Base-by-base conservation (phyloP, 2,329 filamentous ascomycete species). In the Colletotrichum scovillei region DNA sequence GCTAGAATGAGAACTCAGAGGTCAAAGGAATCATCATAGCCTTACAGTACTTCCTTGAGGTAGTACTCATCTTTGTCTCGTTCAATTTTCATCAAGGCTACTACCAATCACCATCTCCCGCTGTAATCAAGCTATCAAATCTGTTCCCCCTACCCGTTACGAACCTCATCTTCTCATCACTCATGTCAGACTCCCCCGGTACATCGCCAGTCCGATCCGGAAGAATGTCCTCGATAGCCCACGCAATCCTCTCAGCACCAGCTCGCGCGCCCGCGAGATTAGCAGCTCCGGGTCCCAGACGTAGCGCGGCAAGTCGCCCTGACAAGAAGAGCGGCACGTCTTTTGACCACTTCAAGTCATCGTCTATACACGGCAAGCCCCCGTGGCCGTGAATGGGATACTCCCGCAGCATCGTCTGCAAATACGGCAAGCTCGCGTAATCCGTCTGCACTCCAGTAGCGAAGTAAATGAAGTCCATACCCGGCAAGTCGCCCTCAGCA, bases 341-440 rank as follows among this genome's bases (percentile, higher is more conserved):
- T 0, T 91, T 86, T 49, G 86, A 86, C 94, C 93, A 96, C 87
- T 92, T 92, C 73, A 96, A 84, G 77, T 96, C 93, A 55, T 95
- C 90, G 2, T 89, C 95, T 64, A 96, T 81, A 75, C 92, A 94
- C 0, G 94, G 94, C 24, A 95, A 83, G 0, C 94, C 94, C 4
- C 90, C 90, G 28, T 90, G 86, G 0, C 85, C 87, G 19, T 90
- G 82, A 42, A 96, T 87, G 0, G 92, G 93, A 74, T 92, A 86
- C 22, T 90, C 86, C 3, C 83, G 75, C 9, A 89, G 81, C 78
- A 96, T 88, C 0, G 84, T 88, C 69, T 89, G 82, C 14, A 96
- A 82, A 69, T 91, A 91, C 0, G 91, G 88, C 26, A 95, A 84
- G 2, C 85, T 85, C 1, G 82, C 78, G 30, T 94, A 89, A 75